A percentile compares a stretch with the other conserved stretches of the same genome.
phyloP scores from a whole-genome alignment of 768 basidiomycete genomes.

The Podaxis sp. region DNA sequence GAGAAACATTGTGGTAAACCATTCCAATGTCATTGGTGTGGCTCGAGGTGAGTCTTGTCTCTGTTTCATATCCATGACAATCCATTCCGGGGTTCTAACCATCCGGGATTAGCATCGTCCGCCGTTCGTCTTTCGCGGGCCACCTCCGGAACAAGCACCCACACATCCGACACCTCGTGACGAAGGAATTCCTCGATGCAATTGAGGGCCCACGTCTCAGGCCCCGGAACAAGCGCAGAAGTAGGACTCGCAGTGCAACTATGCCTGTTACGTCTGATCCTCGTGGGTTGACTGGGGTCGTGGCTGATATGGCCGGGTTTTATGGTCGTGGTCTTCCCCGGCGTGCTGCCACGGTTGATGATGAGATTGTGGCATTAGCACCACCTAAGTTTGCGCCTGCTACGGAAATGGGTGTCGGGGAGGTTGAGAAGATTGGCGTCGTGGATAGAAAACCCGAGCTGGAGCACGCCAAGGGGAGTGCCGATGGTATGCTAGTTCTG shows the following conservation, averaged over 20 bases:
- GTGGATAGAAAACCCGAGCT: background rate
- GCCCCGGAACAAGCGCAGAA: slow-evolving; percentile 17
- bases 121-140: slow-evolving; percentile 52
- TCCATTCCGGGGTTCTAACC: slow-evolving; percentile 6
- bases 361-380: background rate
- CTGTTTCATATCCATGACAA: background rate
- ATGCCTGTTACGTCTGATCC: background rate
- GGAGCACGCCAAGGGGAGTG: background rate
- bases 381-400: background rate
- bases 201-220: slow-evolving; percentile 29
- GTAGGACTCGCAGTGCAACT: slow-evolving; percentile 11
- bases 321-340: background rate
- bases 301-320: background rate
- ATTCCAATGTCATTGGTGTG: slow-evolving; percentile 52
- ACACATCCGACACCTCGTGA: slow-evolving; percentile 21
- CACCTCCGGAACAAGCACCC: slow-evolving; percentile 53
- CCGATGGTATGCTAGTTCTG: background rate
- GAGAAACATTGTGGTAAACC: slow-evolving; percentile 52
- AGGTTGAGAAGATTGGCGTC: background rate
- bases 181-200: slow-evolving; percentile 26
- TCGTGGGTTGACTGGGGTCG: background rate
- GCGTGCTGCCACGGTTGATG: background rate
- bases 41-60: slow-evolving; percentile 40
- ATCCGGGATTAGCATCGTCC: slow-evolving; percentile 54
- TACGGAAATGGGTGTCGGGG: background rate